These are phyloP conservation scores for Tetraselmis chui DNA, from an alignment of 139 green algal genomes.

Conservation along the genomic window DNA sequence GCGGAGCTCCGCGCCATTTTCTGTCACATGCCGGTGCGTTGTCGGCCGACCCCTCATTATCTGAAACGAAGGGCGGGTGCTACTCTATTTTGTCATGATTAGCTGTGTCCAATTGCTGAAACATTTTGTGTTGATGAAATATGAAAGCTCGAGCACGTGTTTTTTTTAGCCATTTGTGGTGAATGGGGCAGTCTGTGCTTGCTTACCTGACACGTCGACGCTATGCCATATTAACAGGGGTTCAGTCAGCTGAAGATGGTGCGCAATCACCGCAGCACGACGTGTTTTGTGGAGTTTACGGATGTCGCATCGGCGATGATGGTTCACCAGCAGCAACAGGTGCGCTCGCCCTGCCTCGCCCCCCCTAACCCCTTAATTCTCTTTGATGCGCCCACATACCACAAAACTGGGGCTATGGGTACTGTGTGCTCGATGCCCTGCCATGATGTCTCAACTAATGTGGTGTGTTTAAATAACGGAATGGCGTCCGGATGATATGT, in stretches of 20 bases:
- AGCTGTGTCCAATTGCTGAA: slow-evolving; percentile 3
- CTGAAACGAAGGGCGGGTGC: slow-evolving; percentile 22
- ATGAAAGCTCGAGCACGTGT: too few relatives aligned
- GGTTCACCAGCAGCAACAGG: slow-evolving; percentile 62
- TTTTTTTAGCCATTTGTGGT: too few relatives aligned
- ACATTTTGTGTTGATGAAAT: too few relatives aligned
- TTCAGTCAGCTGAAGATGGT: slow-evolving; percentile 82
- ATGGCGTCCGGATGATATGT: background rate
- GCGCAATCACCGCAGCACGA: slow-evolving; percentile 38
- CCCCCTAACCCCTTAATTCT: too few relatives aligned
- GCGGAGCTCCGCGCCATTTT: slow-evolving; percentile 66
- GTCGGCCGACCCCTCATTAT: too few relatives aligned
- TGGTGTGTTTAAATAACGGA: too few relatives aligned
- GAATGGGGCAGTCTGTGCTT: background rate
- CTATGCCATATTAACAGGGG: slow-evolving; percentile 38
- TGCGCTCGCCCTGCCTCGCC: background rate
- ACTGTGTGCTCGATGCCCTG: too few relatives aligned
- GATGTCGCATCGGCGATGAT: slow-evolving; percentile 58
- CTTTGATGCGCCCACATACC: too few relatives aligned
- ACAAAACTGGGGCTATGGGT: too few relatives aligned
- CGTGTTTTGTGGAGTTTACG: slow-evolving; percentile 84
- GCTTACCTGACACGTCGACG: background rate
- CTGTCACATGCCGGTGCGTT: slow-evolving; percentile 13
- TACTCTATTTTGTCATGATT: slow-evolving; percentile 2
- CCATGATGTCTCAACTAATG: too few relatives aligned